A percentile compares a stretch with the other conserved stretches of the same genome.
phyloP scores from a whole-genome alignment of 768 basidiomycete species.

The Pleurotus pulmonarius region DNA sequence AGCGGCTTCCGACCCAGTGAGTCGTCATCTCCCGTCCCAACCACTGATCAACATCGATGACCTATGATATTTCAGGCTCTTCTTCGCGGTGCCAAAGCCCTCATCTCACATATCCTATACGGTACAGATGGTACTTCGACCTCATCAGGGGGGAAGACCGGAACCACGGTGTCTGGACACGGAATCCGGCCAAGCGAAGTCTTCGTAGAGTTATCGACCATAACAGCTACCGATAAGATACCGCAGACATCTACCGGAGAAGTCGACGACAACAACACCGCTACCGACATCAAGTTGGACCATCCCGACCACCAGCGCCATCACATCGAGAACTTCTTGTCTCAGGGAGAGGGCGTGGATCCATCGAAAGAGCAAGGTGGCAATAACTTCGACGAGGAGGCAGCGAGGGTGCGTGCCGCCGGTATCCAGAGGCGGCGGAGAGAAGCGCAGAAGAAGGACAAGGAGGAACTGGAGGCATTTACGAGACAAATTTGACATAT shows the following conservation, averaged over 20 bases:
- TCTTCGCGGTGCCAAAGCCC: neutral
- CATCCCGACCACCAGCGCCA: too few relatives aligned
- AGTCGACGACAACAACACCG: neutral
- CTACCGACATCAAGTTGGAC: neutral
- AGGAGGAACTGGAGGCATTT: neutral
- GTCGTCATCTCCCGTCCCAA: too few relatives aligned
- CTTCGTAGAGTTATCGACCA: neutral
- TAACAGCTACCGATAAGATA: neutral
- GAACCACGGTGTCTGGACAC: neutral
- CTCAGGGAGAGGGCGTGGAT: too few relatives aligned
- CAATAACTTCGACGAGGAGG: neutral
- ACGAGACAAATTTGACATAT: neutral
- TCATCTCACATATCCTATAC: neutral
- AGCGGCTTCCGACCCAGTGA: constrained; percentile 11
- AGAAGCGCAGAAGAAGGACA: neutral
- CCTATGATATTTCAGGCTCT: neutral
- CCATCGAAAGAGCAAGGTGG: too few relatives aligned
- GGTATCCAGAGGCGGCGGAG: neutral
- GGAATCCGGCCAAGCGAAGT: neutral
- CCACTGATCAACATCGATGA: too few relatives aligned
- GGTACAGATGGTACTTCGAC: neutral
- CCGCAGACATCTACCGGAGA: neutral
- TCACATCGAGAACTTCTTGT: too few relatives aligned
- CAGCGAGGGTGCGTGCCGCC: neutral
- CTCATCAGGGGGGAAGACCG: neutral